Percentiles rank a stretch among this genome's conserved stretches.
These are phyloP conservation scores for Physcomitrium patens DNA, from an alignment of 225 moss, liverwort and hornwort genomes.

Conservation along the genomic window DNA sequence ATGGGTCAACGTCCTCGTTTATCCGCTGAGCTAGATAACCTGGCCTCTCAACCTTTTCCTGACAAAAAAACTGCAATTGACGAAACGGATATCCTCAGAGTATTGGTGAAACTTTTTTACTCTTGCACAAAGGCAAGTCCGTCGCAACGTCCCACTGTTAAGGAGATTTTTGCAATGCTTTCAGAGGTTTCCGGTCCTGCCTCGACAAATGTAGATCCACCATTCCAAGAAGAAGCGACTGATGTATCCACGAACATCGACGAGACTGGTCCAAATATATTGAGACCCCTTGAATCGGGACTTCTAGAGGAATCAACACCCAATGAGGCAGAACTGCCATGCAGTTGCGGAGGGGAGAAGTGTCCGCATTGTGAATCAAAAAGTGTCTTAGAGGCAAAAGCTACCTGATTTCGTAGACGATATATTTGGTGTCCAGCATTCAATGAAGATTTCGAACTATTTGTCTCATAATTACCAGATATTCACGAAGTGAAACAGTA, in stretches of 20 bases:
- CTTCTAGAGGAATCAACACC: conserved; percentile 28
- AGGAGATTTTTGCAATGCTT: conserved; percentile 68
- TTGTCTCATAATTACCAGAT: conserved; percentile 2
- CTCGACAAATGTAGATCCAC: conserved; percentile 51
- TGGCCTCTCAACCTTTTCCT: conserved; percentile 50
- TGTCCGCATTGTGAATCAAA: conserved; percentile 45
- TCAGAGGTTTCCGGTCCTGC: conserved; percentile 53
- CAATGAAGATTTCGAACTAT: background rate
- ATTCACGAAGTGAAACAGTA: conserved; percentile 15
- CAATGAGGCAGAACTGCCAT: conserved; percentile 41
- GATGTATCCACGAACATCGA: conserved; percentile 45
- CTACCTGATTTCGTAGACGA: conserved; percentile 21
- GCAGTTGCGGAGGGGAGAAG: conserved; percentile 51
- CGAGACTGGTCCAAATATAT: conserved; percentile 43
- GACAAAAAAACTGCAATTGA: conserved; percentile 48
- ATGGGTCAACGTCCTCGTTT: conserved; percentile 87
- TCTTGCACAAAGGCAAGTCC: conserved; percentile 82
- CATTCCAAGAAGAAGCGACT: conserved; percentile 40
- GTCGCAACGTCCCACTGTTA: conserved; percentile 72
- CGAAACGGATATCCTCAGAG: conserved; percentile 59
- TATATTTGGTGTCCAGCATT: background rate
- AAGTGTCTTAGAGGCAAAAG: conserved; percentile 28
- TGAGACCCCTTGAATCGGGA: conserved; percentile 41
- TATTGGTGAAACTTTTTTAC: conserved; percentile 78
- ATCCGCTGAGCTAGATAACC: conserved; percentile 68